Conservation (phyloP, 345 rosid genomes). For the Sisymbrium irio region DNA sequence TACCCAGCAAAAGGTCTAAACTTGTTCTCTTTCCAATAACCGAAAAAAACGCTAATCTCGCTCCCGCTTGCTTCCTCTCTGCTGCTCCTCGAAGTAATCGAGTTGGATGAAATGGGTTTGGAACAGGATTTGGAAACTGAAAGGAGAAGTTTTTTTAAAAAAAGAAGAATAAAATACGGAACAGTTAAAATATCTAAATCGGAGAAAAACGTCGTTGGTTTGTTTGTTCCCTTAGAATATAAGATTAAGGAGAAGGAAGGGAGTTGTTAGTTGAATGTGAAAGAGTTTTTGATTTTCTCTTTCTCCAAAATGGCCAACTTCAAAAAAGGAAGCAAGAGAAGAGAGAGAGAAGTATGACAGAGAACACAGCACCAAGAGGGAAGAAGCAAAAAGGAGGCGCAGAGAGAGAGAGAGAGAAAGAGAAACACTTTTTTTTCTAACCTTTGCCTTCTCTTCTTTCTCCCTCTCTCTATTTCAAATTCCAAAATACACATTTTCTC, state of each 20-base stretch:
- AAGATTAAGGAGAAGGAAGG: not conserved
- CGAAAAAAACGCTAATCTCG: not conserved
- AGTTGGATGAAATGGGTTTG: not conserved
- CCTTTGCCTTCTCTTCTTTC: conserved; percentile 9
- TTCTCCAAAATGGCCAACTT: conserved; percentile 28
- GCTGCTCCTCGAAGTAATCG: not conserved
- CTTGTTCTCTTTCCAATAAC: conserved; percentile 4
- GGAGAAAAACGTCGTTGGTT: conserved; percentile 19
- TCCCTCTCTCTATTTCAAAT: conserved; percentile 42
- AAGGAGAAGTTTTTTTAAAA: not conserved
- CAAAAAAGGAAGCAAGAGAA: not conserved
- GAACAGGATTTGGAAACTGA: not conserved
- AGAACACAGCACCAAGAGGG: conserved; percentile 9
- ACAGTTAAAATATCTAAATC: not conserved
- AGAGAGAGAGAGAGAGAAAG: conserved; percentile 12
- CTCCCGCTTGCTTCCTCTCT: not conserved
- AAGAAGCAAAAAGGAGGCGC: conserved; percentile 30
- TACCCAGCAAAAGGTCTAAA: conserved; percentile 13
- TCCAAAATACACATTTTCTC: not conserved
- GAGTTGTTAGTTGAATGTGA: not conserved
- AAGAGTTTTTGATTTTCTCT: conserved; percentile 23
- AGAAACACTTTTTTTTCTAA: conserved; percentile 11
- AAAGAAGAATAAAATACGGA: not conserved
- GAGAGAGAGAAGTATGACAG: conserved; percentile 11
- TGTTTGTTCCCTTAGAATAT: conserved; percentile 11